Conservation (phyloP, 2,329 filamentous ascomycete genomes). For the Talaromyces funiculosus region DNA sequence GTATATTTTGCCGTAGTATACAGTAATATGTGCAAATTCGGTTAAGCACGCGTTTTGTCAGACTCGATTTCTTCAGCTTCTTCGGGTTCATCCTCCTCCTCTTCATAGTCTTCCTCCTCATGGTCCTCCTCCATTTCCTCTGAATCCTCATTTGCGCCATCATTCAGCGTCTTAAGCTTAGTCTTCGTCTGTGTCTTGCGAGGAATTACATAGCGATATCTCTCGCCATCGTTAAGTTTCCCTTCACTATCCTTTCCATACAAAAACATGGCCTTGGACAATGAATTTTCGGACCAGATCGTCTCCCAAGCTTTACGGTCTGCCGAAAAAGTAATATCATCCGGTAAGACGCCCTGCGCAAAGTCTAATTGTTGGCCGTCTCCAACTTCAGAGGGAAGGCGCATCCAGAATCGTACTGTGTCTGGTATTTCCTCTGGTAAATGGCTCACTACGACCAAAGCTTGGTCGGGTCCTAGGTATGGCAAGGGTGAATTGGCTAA, state of each 20-base stretch:
- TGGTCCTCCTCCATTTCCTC: background rate
- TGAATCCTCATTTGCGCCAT: too few relatives aligned
- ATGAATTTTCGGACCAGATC: constrained; percentile 21
- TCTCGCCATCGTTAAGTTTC: constrained; percentile 7
- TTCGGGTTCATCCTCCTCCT: background rate
- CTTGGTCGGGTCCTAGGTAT: constrained; percentile 52
- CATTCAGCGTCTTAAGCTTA: background rate
- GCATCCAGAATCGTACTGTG: constrained; percentile 77
- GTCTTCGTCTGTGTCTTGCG: background rate
- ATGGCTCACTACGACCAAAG: constrained; percentile 88
- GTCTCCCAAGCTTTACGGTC: constrained; percentile 22
- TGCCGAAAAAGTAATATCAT: constrained; percentile 18
- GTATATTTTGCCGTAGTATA: background rate
- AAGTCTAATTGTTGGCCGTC: constrained; percentile 25
- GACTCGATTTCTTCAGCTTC: background rate
- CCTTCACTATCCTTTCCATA: background rate
- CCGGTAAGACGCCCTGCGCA: constrained; percentile 24
- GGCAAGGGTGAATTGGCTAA: background rate
- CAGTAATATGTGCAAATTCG: background rate
- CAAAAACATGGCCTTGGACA: background rate
- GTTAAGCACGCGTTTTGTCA: background rate
- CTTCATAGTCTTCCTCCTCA: background rate
- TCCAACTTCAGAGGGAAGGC: constrained; percentile 54
- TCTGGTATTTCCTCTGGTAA: constrained; percentile 84
- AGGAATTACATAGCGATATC: constrained; percentile 8